Conservation (phyloP, 2,329 filamentous ascomycete species). For the Epichloe festucae region DNA sequence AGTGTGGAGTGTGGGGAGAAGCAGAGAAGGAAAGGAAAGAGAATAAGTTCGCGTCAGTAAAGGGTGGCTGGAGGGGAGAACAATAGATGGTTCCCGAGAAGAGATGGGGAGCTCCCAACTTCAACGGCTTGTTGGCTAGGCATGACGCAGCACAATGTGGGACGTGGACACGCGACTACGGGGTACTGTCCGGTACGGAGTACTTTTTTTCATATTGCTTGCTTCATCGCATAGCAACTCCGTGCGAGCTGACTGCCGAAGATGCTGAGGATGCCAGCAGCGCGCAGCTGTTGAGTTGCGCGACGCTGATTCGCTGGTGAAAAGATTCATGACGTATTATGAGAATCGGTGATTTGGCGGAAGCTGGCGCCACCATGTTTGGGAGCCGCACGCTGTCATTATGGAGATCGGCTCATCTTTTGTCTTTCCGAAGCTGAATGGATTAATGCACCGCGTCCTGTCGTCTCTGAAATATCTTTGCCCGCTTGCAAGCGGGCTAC, state of each 20-base stretch:
- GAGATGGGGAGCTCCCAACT: background rate
- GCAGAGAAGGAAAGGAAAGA: background rate
- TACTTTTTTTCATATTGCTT: background rate
- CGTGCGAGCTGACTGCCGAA: background rate
- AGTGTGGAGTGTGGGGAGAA: background rate
- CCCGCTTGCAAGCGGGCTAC: too few relatives aligned
- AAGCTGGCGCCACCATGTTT: background rate
- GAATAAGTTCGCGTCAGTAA: background rate
- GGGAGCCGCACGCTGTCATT: too few relatives aligned
- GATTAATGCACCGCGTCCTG: too few relatives aligned
- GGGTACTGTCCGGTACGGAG: too few relatives aligned
- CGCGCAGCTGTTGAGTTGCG: background rate
- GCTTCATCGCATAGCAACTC: background rate
- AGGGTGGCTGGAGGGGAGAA: constrained; percentile 1
- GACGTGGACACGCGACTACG: background rate
- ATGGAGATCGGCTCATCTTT: too few relatives aligned
- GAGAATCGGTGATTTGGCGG: background rate
- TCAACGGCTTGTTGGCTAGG: background rate
- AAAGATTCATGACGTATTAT: constrained; percentile 8
- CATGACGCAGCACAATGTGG: background rate
- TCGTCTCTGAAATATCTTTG: too few relatives aligned
- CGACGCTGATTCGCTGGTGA: constrained; percentile 4
- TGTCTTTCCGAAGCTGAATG: too few relatives aligned
- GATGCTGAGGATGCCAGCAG: constrained; percentile 2
- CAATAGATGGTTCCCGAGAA: background rate